These are phyloP conservation scores for Lupinus albus DNA, from an alignment of 306 rosid species.

Conservation along the genomic window DNA sequence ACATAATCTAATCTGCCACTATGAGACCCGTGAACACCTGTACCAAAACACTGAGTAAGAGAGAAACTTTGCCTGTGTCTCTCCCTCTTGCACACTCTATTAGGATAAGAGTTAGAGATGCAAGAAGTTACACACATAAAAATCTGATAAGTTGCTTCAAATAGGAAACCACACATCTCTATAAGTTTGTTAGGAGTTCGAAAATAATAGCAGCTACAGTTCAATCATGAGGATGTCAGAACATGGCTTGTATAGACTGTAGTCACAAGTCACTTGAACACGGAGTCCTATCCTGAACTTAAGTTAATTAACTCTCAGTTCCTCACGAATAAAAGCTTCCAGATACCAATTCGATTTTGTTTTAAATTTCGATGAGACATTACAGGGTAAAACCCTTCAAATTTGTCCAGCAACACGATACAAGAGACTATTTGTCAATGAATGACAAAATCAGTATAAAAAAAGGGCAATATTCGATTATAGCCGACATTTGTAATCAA, in stretches of 20 bases:
- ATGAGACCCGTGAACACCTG: slow-evolving; percentile 56
- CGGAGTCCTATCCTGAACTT: not conserved
- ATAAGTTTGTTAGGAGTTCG: not conserved
- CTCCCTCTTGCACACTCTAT: slow-evolving; percentile 17
- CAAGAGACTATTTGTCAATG: not conserved
- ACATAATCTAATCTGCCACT: slow-evolving; percentile 44
- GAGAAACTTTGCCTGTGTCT: not conserved
- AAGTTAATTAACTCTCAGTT: not conserved
- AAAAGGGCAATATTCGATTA: not conserved
- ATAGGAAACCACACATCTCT: not conserved
- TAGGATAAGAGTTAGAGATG: slow-evolving; percentile 2
- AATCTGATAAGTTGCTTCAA: not conserved
- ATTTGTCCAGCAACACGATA: slow-evolving; percentile 19
- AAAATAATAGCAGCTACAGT: slow-evolving; percentile 7
- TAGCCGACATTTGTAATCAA: not conserved
- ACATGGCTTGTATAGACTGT: not conserved
- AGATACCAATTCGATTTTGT: slow-evolving; percentile 10
- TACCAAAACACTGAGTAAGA: slow-evolving; percentile 42
- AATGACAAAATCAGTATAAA: slow-evolving; percentile 4
- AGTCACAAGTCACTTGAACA: no score
- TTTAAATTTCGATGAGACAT: slow-evolving; percentile 20
- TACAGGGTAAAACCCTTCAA: slow-evolving; percentile 13
- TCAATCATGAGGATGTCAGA: slow-evolving; percentile 21
- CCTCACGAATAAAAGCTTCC: not conserved
- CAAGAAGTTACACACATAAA: slow-evolving; percentile 7